A percentile compares a stretch with the other conserved stretches of the same genome.
Conservation (phyloP, 345 rosid species). For the Rhizophora apiculata region DNA sequence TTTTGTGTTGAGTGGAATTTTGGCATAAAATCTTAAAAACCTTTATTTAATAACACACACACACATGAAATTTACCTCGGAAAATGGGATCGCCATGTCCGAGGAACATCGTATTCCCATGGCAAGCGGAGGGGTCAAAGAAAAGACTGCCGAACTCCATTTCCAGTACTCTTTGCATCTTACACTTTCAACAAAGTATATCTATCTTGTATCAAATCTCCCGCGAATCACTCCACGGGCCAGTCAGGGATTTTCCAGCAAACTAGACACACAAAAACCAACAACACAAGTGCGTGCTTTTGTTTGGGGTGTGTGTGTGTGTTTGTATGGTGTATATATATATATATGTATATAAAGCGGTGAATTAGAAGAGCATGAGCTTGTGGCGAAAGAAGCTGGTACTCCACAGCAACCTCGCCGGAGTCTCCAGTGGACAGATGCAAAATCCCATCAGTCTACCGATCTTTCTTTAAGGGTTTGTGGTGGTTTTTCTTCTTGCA, state of each 20-base stretch:
- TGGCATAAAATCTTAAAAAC: too few relatives aligned
- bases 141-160: slow-evolving; percentile 69
- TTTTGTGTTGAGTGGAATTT: too few relatives aligned
- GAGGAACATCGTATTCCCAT: slow-evolving; percentile 61
- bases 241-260: background rate
- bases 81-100: slow-evolving; percentile 47
- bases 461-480: background rate
- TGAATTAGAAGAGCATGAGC: slow-evolving; percentile 67
- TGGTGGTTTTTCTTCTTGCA: background rate
- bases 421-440: slow-evolving; percentile 70
- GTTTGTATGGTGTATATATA: background rate
- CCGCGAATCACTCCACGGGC: background rate
- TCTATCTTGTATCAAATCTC: slow-evolving; percentile 9
- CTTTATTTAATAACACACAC: background rate
- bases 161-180: background rate
- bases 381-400: slow-evolving; percentile 98
- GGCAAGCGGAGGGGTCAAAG: slow-evolving; percentile 56
- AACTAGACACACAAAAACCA: background rate
- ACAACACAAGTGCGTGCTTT: background rate
- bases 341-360: background rate
- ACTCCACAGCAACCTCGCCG: slow-evolving; percentile 89
- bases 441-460: slow-evolving; percentile 78
- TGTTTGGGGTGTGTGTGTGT: background rate
- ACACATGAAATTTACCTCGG: slow-evolving; percentile 36
- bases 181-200: background rate